Base-by-base conservation (phyloP, 345 rosid genomes). In the Dipteronia sinensis region DNA sequence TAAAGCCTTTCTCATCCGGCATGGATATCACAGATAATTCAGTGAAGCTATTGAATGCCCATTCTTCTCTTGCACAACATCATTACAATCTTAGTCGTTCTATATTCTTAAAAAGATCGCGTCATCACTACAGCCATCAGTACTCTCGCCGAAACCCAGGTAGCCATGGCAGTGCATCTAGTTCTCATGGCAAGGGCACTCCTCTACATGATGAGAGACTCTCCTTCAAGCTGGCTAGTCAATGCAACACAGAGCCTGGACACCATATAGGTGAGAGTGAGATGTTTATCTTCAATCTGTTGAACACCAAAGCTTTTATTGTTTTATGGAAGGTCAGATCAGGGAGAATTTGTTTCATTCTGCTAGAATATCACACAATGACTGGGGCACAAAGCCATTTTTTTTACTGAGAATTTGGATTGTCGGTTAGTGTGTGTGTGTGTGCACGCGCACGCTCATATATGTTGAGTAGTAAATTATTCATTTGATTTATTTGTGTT, bases 41-140 rank as follows among this genome's bases (percentile, higher is more conserved):
- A 22, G 55, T 53, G 29, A 87, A 85, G 88, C 75, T 78, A 68
- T 74, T 83, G 55, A 80, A 77, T 78, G 65, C 64, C 29, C 84
- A 83, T 19, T 63, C 84, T 62, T 80, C 89, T 75, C 65, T 47
- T 73, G 67, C 80, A 64, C 87, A 81, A 64, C 85, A 73, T 75
- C 87, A 82, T 23, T 73, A 87, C 61, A 84, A 81, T 80, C 83
- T 83, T 66, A 81, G 89, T 31, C 85, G 86, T 20, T 81, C 92
- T 34, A 61, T 88, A n/a, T 85, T 86, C 82, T 80, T 87, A 72
- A 91, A 91, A 75, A 87, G 92, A 63, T 82, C 91, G 9, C 90
- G 89, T 42, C 88, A 88, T 78, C 70, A 83, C 80, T 83, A 85
- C 75, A 86, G 89, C 19, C 92, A 86, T 63, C 94, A 89, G 7